Evolutionary conservation across 352 stramenopile genomes (phyloP).

Genomic region (Phytopythium aichiense): DNA sequence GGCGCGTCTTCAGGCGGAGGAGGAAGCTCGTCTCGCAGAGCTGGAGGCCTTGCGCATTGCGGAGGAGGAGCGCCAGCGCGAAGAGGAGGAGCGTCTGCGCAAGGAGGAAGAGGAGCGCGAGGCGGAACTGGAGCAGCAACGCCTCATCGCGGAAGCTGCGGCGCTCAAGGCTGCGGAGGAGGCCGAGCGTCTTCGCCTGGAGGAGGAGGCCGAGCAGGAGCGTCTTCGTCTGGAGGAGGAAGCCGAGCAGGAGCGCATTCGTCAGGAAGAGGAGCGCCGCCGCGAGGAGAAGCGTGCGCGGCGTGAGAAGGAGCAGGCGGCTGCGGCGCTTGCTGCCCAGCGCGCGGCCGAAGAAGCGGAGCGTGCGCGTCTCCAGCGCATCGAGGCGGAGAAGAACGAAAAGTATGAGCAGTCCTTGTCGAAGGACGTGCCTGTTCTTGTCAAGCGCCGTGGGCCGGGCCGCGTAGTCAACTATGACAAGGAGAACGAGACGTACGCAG

Average conservation of each 20-base stretch:
- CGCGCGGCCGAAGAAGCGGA: constrained; percentile 40
- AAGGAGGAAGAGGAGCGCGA: constrained; percentile 22
- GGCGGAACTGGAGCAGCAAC: constrained; percentile 17
- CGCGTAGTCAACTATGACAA: constrained; percentile 79
- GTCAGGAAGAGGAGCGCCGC: constrained; percentile 13
- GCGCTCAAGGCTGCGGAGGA: constrained; percentile 12
- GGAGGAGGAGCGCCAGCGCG: constrained; percentile 9
- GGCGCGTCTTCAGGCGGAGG: constrained; percentile 3
- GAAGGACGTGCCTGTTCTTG: constrained; percentile 83
- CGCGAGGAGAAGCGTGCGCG: constrained; percentile 18
- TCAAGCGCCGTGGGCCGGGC: constrained; percentile 64
- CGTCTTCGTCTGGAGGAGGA: constrained; percentile 26
- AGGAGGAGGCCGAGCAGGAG: constrained; percentile 19
- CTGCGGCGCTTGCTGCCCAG: constrained; percentile 38
- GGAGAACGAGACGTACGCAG: constrained; percentile 68
- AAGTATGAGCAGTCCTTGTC: constrained; percentile 86
- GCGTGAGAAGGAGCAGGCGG: constrained; percentile 40
- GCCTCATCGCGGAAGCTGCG: constrained; percentile 15
- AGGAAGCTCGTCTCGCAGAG: constrained; percentile 5
- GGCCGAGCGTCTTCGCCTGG: constrained; percentile 18
- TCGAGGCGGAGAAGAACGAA: constrained; percentile 67
- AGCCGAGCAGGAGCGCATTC: constrained; percentile 23
- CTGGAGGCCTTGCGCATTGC: constrained; percentile 8
- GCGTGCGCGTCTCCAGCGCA: constrained; percentile 34
- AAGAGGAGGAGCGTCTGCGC: constrained; percentile 16